Percentiles rank a stretch among this genome's conserved stretches.
Conservation (phyloP, 2,329 filamentous ascomycete genomes). For the Metarhizium humberi region DNA sequence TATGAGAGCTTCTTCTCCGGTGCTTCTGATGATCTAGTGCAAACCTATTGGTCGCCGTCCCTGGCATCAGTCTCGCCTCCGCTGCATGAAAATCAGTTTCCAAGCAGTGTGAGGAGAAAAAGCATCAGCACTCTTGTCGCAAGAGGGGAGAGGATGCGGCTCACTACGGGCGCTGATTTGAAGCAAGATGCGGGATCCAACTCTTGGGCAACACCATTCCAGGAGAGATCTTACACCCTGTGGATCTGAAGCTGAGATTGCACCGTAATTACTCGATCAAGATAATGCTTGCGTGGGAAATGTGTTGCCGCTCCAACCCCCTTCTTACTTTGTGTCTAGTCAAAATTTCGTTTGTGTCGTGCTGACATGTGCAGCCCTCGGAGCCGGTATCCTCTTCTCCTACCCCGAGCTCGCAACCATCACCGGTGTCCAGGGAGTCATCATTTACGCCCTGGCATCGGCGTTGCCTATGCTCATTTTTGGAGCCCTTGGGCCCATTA, state of each 20-base stretch:
- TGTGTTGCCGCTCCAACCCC: conserved; percentile 73
- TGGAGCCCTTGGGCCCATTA: conserved; percentile 64
- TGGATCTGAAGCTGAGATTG: conserved; percentile 76
- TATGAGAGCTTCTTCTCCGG: background rate
- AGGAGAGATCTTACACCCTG: conserved; percentile 14
- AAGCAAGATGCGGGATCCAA: conserved; percentile 42
- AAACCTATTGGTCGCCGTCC: background rate
- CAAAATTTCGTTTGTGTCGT: conserved; percentile 6
- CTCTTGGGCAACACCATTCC: conserved; percentile 19
- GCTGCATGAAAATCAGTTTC: background rate
- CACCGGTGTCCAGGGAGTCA: conserved; percentile 66
- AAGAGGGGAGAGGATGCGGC: conserved; percentile 39
- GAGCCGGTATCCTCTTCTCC: conserved; percentile 73
- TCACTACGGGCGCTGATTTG: conserved; percentile 82
- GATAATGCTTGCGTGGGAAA: conserved; percentile 99
- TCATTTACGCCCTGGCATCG: conserved; percentile 67
- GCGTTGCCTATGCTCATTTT: conserved; percentile 67
- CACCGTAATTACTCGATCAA: conserved; percentile 97
- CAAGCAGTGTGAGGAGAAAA: background rate
- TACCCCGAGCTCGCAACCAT: conserved; percentile 76
- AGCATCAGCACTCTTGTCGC: conserved; percentile 1
- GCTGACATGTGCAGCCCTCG: conserved; percentile 58
- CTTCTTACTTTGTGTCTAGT: conserved; percentile 14
- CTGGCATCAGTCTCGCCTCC: background rate
- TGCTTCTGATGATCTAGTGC: background rate